Conservation (phyloP, 2,329 filamentous ascomycete genomes). For the Exophiala xenobiotica region DNA sequence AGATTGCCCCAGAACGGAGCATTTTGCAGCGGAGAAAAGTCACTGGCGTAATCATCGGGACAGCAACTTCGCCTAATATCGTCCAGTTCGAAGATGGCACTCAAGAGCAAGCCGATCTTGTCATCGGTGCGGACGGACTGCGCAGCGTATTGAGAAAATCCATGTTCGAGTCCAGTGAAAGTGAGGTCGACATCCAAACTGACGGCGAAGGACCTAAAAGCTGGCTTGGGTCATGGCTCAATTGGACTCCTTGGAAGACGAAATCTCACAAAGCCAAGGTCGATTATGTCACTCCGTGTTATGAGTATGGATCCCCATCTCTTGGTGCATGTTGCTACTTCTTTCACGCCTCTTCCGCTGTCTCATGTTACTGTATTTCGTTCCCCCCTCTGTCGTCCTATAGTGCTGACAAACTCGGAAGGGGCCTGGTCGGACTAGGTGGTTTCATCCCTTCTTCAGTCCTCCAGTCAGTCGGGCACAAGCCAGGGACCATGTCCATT, state of each 20-base stretch:
- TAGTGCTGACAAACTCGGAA: neutral
- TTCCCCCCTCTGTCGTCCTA: neutral
- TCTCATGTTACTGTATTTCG: neutral
- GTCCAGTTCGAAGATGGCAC: conserved; percentile 38
- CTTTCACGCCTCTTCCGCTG: neutral
- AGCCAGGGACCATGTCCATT: conserved; percentile 42
- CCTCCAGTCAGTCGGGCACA: conserved; percentile 34
- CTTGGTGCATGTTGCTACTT: neutral
- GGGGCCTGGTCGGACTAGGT: conserved; percentile 46
- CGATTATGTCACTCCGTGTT: conserved; percentile 36
- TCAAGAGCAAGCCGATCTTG: conserved; percentile 39
- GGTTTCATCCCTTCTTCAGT: conserved; percentile 42
- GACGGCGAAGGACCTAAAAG: neutral
- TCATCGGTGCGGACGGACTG: conserved; percentile 46
- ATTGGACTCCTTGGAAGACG: conserved; percentile 20
- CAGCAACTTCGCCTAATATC: conserved; percentile 4
- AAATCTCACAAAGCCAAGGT: neutral
- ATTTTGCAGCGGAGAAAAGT: conserved; percentile 39
- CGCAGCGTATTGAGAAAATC: conserved; percentile 38
- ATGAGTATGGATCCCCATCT: conserved; percentile 31
- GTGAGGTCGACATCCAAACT: neutral
- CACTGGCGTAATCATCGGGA: conserved; percentile 30
- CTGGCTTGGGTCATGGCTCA: neutral
- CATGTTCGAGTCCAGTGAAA: conserved; percentile 34
- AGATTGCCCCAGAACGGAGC: conserved; percentile 17